Conservation (phyloP, 139 green algal genomes). For the Chlamydomonas asymmetrica region DNA sequence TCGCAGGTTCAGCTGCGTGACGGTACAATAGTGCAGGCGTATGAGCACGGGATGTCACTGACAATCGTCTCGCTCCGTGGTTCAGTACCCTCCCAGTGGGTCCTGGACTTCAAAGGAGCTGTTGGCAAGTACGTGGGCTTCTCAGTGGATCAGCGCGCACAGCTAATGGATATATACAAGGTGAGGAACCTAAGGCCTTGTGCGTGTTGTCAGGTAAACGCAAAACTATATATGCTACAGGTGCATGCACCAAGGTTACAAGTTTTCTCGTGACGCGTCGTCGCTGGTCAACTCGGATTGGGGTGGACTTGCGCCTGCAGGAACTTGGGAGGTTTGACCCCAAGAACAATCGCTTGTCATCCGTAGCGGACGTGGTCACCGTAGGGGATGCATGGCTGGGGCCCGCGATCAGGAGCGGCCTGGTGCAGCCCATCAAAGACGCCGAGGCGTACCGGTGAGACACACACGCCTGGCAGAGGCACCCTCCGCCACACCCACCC, state of each 20-base stretch:
- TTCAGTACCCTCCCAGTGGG: slow-evolving; percentile 63
- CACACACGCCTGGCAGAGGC: too few species aligned
- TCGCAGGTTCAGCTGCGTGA: slow-evolving; percentile 39
- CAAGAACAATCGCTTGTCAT: slow-evolving; percentile 48
- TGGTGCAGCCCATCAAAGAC: slow-evolving; percentile 74
- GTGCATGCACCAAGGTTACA: not conserved
- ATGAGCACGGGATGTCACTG: slow-evolving; percentile 53
- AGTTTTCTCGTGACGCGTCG: not conserved
- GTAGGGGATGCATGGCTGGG: slow-evolving; percentile 82
- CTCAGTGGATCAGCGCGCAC: slow-evolving; percentile 56
- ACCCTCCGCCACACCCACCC: too few species aligned
- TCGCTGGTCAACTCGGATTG: not conserved
- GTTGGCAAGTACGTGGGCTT: slow-evolving; percentile 55
- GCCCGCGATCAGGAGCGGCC: slow-evolving; percentile 55
- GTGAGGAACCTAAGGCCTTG: slow-evolving; percentile 14
- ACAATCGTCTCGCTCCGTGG: slow-evolving; percentile 63
- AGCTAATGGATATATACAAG: slow-evolving; percentile 72
- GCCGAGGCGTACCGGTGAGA: slow-evolving; percentile 49
- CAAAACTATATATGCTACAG: too few species aligned
- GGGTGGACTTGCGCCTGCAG: not conserved
- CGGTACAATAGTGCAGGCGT: slow-evolving; percentile 33
- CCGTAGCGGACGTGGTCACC: slow-evolving; percentile 68
- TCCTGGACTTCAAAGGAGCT: slow-evolving; percentile 64
- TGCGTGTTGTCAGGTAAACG: not conserved
- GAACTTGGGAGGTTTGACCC: slow-evolving; percentile 33